These are phyloP conservation scores for Chytriomyces confervae DNA, from an alignment of 192 early-diverging fungal genomes.

Conservation along the genomic window DNA sequence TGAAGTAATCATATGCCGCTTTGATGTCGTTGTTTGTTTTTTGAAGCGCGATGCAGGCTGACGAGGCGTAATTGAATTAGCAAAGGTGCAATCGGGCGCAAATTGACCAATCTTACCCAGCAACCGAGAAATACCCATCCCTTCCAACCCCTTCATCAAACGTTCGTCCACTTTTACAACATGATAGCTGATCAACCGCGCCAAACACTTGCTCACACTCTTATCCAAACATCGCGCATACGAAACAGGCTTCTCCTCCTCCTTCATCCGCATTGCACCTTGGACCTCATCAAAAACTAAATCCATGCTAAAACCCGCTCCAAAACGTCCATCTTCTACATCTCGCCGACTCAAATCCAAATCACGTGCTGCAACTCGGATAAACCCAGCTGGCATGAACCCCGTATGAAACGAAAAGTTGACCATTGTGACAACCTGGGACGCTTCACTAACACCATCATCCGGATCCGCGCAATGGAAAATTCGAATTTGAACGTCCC, in stretches of 20 bases:
- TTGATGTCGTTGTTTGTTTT: slow-evolving; percentile 54
- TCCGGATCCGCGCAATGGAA: slow-evolving; percentile 49
- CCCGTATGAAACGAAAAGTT: slow-evolving; percentile 66
- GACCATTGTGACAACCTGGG: slow-evolving; percentile 56
- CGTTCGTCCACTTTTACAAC: slow-evolving; percentile 45
- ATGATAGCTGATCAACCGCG: slow-evolving; percentile 51
- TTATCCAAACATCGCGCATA: slow-evolving; percentile 47
- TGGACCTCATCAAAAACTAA: slow-evolving; percentile 50
- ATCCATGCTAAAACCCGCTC: slow-evolving; percentile 52
- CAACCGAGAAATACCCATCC: slow-evolving; percentile 44
- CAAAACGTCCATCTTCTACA: slow-evolving; percentile 46
- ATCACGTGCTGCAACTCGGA: slow-evolving; percentile 58
- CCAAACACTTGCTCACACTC: slow-evolving; percentile 45
- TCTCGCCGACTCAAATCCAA: slow-evolving; percentile 54
- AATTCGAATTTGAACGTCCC: slow-evolving; percentile 57
- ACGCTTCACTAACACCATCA: slow-evolving; percentile 23
- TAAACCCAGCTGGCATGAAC: slow-evolving; percentile 62
- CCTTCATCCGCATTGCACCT: not conserved
- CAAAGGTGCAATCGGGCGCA: no score
- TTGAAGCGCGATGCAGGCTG: slow-evolving; percentile 51
- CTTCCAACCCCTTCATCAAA: slow-evolving; percentile 45
- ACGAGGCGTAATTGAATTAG: not conserved
- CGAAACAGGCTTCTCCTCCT: slow-evolving; percentile 33
- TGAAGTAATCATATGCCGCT: slow-evolving; percentile 40
- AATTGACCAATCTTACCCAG: slow-evolving; percentile 40